Evolutionary conservation across 2,329 filamentous ascomycete genomes (phyloP), one percentile per base, ranked within the genome.

Genomic region (Chaetomium sp.): DNA sequence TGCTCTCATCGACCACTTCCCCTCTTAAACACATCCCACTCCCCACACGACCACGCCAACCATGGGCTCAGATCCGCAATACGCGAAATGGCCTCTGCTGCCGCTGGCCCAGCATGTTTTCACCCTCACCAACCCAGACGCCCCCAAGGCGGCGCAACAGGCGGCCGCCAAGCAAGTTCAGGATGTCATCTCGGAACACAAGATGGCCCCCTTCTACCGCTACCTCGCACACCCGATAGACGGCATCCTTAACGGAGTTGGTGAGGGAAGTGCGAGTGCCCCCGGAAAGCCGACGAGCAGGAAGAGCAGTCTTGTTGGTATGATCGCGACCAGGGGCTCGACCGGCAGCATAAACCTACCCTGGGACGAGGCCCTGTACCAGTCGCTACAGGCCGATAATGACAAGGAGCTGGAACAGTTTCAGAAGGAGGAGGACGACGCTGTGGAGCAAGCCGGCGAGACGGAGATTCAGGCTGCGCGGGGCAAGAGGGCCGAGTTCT

Each of bases 401-500:
- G 90, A 92, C 72, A 85, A 86, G 73, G 90, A 94, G 81, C 81
- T 94, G 56, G 89, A 90, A 70, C 84, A 81, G 59, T 87, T 90
- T 73, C 88, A 93, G 79, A 93, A 93, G 78, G 91, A 95, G 78
- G 90, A 94, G 77, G 94, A 97, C 67, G 93, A 99, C 76, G 95
- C 95, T 10, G 90, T 90, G 49, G 95, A 99, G 84, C 93, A 96
- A 78, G 94, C 94, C 66, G 95, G 95, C 62, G 95, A 99, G 74
- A 97, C 92, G 13, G 95, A 99, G 80, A 88, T 99, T 70, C 89
- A 94, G 79, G 91, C 92, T 63, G 95, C 93, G 70, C 88, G 91
- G 78, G 93, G 93, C 71, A 98, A 98, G 85, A 86, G 93, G 73
- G 95, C 95, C 66, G 95, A 99, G 78, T 96, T 97, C 78, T 97